phyloP scores from a whole-genome alignment of 78 protist species.

The Dictyostelium firmibasis region DNA sequence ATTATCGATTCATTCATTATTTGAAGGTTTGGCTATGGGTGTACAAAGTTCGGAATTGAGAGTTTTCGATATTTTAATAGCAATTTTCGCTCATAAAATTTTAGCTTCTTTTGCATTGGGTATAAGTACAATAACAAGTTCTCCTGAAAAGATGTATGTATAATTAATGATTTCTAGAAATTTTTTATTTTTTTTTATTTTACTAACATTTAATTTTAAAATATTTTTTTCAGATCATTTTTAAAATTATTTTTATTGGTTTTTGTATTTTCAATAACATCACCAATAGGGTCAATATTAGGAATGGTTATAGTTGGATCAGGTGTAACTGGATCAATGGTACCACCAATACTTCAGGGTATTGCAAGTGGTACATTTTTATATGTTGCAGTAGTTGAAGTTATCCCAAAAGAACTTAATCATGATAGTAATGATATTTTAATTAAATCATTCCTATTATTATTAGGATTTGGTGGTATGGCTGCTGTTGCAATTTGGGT shows the following conservation, averaged over 20 bases:
- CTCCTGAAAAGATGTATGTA: slow-evolving; percentile 13
- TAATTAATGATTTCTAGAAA: not conserved
- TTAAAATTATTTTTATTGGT: slow-evolving; percentile 17
- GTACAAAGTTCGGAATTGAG: slow-evolving; percentile 13
- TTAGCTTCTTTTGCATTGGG: slow-evolving; percentile 72
- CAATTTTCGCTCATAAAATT: slow-evolving; percentile 64
- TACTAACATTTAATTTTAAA: not conserved
- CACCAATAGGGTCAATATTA: slow-evolving; percentile 54
- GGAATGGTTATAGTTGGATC: slow-evolving; percentile 15
- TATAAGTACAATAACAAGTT: not conserved
- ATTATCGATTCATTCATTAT: slow-evolving; percentile 54
- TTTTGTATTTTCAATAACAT: slow-evolving; percentile 45
- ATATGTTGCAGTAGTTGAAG: slow-evolving; percentile 47
- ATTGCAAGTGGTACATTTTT: slow-evolving; percentile 69
- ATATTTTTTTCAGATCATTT: slow-evolving; percentile 7
- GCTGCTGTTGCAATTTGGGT: slow-evolving; percentile 63
- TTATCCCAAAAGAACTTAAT: slow-evolving; percentile 56
- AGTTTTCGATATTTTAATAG: slow-evolving; percentile 43
- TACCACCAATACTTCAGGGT: slow-evolving; percentile 51
- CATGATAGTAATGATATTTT: slow-evolving; percentile 16
- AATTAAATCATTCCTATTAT: slow-evolving; percentile 45
- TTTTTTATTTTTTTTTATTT: not conserved
- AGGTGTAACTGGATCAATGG: not conserved
- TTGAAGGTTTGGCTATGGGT: slow-evolving; percentile 75
- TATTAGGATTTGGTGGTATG: slow-evolving; percentile 39